Evolutionary conservation across 73 alveolate genomes (phyloP).

Genomic region (Effrenium voratum): DNA sequence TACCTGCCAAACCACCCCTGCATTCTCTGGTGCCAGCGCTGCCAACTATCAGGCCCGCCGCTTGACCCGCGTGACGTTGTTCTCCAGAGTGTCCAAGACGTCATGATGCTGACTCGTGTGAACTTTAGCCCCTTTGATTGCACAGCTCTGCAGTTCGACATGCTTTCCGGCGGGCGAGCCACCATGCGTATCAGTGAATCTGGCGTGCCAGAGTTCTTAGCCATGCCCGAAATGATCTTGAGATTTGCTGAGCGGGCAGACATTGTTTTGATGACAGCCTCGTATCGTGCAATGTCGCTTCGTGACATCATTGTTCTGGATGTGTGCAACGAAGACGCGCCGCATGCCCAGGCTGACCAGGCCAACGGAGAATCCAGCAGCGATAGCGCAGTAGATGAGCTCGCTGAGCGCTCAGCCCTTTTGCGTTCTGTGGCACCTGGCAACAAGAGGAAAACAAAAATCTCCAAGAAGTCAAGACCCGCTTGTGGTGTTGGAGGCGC

Average conservation of each 20-base stretch:
- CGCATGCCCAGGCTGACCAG: no score
- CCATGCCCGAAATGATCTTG: neutral
- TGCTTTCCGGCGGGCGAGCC: neutral
- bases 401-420: no score
- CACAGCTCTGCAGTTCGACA: neutral
- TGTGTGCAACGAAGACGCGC: no score
- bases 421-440: no score
- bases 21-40: neutral
- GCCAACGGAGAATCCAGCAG: no score
- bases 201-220: neutral
- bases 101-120: neutral
- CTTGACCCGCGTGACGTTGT: neutral
- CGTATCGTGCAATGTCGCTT: neutral
- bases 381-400: no score
- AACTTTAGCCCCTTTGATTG: constrained; percentile 13
- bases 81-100: neutral
- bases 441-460: no score
- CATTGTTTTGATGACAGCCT: neutral
- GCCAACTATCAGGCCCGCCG: neutral
- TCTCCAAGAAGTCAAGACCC: no score
- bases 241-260: neutral
- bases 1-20: neutral
- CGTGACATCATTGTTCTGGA: no score
- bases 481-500: no score
- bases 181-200: neutral